Base-by-base conservation (phyloP, 345 rosid genomes). In the Citrus glauca region DNA sequence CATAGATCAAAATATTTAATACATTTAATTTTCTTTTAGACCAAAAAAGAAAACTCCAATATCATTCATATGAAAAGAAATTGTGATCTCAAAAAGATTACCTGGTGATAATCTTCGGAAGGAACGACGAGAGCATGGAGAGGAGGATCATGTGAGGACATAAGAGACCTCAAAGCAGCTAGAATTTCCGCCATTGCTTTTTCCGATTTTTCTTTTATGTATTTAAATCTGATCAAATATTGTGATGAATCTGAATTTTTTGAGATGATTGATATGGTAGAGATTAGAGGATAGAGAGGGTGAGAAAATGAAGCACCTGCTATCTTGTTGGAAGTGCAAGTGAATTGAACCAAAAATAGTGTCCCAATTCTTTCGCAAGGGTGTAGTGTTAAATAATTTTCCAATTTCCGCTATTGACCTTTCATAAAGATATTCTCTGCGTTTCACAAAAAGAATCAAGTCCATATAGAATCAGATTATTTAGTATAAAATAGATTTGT, bases 31-130 rank as follows among this genome's bases (percentile, higher is more conserved):
- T 50, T 53, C 57, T 53, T 5, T 53, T 53, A 53, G 50, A 45
- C 17, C 16, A 2, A 45, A 25, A 35, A 11, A 2, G 20, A 75
- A 35, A 61, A 65, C 45, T 5, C 19, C 24, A 28, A 33, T 40
- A 50, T 20, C 25, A 24, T 55, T 22, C 7, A 37, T 57, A 9
- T 24, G 14, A 38, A 53, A 45, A 14, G 1, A 53, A 16, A 40
- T 22, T 20, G 3, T 1, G 35, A 33, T 27, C 6, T 1, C 28
- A 25, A 4, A 71, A 5, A 55, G 33, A 37, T 45, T 16, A 92
- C 99, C 95, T 96, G 99, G 81, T 96, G 99, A 82, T 85, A 92
- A 79, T 96, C 98, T 78, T 92, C 98, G 10, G 98, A 94, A 19
- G 97, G 98, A 55, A 96, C 92, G 32, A 96, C 71, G 71, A 94